These are phyloP conservation scores for Meyerozyma guilliermondii DNA, from an alignment of 1,139 yeast species.

Conservation along the genomic window DNA sequence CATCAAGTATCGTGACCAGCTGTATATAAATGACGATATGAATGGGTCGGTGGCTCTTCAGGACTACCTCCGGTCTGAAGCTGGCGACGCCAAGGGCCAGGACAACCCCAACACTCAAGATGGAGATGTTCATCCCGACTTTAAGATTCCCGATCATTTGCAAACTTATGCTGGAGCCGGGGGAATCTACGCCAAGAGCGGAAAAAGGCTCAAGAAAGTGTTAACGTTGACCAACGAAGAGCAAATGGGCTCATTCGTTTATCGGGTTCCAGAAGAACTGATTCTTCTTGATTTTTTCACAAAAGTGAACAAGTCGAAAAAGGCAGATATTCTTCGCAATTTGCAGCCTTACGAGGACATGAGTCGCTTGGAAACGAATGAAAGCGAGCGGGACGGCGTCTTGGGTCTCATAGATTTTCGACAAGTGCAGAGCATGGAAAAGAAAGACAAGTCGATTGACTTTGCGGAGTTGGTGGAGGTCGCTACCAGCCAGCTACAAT, in stretches of 20 bases:
- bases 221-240: constrained; percentile 29
- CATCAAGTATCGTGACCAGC: constrained; percentile 65
- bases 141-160: constrained; percentile 43
- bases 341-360: constrained; percentile 20
- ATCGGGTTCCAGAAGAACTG: constrained; percentile 67
- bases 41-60: constrained; percentile 19
- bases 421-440: constrained; percentile 8
- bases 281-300: constrained; percentile 71
- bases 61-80: constrained; percentile 29
- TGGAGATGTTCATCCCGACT: constrained; percentile 19
- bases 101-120: constrained; percentile 14
- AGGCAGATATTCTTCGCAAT: constrained; percentile 20
- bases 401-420: constrained; percentile 20
- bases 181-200: constrained; percentile 44
- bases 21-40: constrained; percentile 28
- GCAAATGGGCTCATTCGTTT: constrained; percentile 40
- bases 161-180: constrained; percentile 24
- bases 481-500: not conserved
- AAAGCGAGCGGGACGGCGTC: constrained; percentile 20
- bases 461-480: not conserved
- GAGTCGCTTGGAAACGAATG: constrained; percentile 15
- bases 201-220: constrained; percentile 29
- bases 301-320: constrained; percentile 26
- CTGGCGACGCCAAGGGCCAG: constrained; percentile 16
- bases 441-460: constrained; percentile 19